A percentile compares a stretch with the other conserved stretches of the same genome.
Conservation (phyloP, 345 rosid genomes). For the Eucalyptus pauciflora region DNA sequence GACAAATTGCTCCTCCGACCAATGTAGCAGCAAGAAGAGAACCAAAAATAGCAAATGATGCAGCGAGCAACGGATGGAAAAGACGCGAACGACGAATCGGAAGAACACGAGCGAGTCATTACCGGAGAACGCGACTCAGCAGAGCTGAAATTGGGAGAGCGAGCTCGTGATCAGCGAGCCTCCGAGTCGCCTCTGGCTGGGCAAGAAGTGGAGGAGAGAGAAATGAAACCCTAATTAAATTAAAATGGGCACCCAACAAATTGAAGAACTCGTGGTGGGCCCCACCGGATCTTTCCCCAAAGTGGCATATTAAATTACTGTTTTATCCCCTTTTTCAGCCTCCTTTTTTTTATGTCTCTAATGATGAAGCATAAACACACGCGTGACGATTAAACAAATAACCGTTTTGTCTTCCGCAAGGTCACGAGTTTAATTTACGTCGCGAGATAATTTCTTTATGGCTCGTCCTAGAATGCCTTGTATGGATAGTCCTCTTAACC, state of each 20-base stretch:
- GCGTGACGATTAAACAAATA: neutral
- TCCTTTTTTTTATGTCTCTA: accelerated
- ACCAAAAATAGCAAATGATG: neutral
- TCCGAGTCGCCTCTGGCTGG: neutral
- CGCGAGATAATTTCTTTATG: neutral
- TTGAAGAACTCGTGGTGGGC: neutral
- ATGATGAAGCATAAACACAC: neutral
- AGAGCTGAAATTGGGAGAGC: neutral
- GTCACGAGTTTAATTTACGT: neutral
- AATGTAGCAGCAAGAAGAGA: neutral
- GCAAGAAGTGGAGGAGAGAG: neutral
- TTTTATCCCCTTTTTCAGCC: neutral
- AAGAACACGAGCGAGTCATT: neutral
- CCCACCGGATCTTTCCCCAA: neutral
- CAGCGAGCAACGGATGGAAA: neutral
- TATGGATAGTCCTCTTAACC: too few species aligned
- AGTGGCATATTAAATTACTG: accelerated
- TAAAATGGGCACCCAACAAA: neutral
- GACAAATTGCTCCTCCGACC: neutral
- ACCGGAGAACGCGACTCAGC: neutral
- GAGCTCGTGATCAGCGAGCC: neutral
- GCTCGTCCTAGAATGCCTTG: neutral
- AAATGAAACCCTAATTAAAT: neutral
- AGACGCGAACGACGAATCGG: neutral
- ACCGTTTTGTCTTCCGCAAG: neutral